Evolutionary conservation across 2,329 filamentous ascomycete genomes (phyloP).

Genomic region (Cryphonectria naterciae): DNA sequence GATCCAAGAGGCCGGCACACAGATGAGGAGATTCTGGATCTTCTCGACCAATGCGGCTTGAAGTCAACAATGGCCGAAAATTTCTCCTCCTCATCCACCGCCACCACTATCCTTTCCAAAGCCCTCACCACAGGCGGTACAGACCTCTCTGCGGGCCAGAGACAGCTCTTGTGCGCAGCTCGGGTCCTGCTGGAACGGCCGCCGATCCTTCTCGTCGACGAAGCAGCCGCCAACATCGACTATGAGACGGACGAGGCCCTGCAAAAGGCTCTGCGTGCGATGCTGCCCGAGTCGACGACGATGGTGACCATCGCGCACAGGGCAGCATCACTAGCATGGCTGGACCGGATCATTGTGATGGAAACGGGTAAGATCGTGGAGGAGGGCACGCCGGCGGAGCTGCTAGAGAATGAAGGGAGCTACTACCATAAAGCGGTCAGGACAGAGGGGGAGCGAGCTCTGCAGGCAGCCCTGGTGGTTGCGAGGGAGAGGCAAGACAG

Average conservation of each 20-base stretch:
- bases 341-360: constrained; percentile 16
- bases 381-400: constrained; percentile 10
- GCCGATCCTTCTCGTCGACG: constrained; percentile 21
- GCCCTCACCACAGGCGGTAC: constrained; percentile 20
- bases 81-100: not conserved
- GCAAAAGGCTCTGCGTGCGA: constrained; percentile 8
- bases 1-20: constrained; percentile 23
- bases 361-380: constrained; percentile 11
- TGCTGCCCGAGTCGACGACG: constrained; percentile 3
- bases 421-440: constrained; percentile 13
- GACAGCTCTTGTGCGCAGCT: constrained; percentile 39
- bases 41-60: constrained; percentile 11
- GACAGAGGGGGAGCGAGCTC: not conserved
- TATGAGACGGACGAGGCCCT: constrained; percentile 19
- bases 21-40: constrained; percentile 9
- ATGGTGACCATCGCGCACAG: constrained; percentile 22
- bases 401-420: not conserved
- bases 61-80: constrained; percentile 6
- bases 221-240: constrained; percentile 23
- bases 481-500: constrained; percentile 1
- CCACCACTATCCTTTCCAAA: not conserved
- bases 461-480: constrained; percentile 12
- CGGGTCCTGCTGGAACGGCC: constrained; percentile 30
- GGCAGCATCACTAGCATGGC: constrained; percentile 14
- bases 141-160: constrained; percentile 38